A percentile compares a stretch with the other conserved stretches of the same genome.
Evolutionary conservation across 345 rosid genomes (phyloP).

Genomic region (Diplotaxis tenuifolia): DNA sequence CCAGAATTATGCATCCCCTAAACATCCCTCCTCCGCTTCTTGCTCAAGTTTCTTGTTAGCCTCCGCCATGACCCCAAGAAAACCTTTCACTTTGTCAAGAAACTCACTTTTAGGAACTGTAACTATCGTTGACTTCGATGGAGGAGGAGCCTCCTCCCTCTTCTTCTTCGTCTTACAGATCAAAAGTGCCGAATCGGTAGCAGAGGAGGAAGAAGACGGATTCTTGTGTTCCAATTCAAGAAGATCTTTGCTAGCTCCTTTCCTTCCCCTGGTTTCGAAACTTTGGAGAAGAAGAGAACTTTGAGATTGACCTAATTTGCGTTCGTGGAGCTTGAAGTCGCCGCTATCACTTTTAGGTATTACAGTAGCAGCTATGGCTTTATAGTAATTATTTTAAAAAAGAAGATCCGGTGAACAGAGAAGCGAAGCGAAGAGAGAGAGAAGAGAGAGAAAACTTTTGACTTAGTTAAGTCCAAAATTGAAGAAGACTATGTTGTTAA

Average conservation of each 20-base stretch:
- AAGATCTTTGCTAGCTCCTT: constrained; percentile 24
- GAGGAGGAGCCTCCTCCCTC: constrained; percentile 13
- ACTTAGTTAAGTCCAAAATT: no score
- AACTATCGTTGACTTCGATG: constrained; percentile 43
- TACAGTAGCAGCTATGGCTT: neutral
- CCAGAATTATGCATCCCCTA: no score
- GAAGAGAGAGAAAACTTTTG: no score
- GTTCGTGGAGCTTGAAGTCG: no score
- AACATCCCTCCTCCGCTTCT: constrained; percentile 65
- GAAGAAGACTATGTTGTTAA: no score
- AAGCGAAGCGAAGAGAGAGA: no score
- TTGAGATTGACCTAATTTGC: no score
- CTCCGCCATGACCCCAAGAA: constrained; percentile 67
- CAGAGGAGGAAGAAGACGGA: constrained; percentile 20
- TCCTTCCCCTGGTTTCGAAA: constrained; percentile 16
- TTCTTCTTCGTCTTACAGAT: neutral
- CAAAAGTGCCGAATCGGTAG: constrained; percentile 15
- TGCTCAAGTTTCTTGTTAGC: constrained; percentile 60
- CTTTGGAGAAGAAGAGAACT: neutral
- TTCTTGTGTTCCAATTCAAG: constrained; percentile 27
- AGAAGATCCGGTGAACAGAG: no score
- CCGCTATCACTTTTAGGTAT: constrained; percentile 30
- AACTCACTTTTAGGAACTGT: constrained; percentile 64
- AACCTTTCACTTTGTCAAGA: constrained; percentile 68
- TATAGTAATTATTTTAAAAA: neutral